Percentiles rank a stretch among this genome's conserved stretches.
Evolutionary conservation across 768 basidiomycete species (phyloP).

Genomic region (Serendipita indica): DNA sequence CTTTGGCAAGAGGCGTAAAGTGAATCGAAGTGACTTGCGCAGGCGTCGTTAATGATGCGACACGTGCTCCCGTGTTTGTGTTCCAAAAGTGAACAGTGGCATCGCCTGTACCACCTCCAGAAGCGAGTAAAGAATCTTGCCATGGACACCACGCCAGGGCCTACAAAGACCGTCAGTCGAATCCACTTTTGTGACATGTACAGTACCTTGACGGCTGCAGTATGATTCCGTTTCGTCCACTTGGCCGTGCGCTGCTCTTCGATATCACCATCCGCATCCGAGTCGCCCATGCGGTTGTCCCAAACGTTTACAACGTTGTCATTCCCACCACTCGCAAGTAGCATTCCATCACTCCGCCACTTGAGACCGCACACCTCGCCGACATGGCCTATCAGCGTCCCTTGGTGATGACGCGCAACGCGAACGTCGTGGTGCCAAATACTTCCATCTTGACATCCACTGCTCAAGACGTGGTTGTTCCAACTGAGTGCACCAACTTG

Average conservation of each 20-base stretch:
- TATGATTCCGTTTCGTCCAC: constrained; percentile 86
- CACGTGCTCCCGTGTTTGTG: constrained; percentile 76
- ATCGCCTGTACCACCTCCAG: constrained; percentile 91
- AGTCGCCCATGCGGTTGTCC: not conserved
- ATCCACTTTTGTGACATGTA: not conserved
- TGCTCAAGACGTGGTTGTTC: constrained; percentile 72
- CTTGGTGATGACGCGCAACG: constrained; percentile 71
- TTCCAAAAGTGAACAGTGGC: constrained; percentile 86
- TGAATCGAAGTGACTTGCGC: constrained; percentile 86
- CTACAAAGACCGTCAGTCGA: constrained; percentile 25
- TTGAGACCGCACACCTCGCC: constrained; percentile 88
- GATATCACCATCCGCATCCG: not conserved
- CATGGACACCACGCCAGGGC: constrained; percentile 96
- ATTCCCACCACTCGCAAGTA: constrained; percentile 89
- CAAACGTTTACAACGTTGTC: constrained; percentile 61
- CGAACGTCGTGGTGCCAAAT: constrained; percentile 97
- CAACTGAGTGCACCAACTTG: constrained; percentile 79
- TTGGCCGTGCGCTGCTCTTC: constrained; percentile 20
- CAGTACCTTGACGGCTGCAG: constrained; percentile 48
- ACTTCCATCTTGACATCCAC: constrained; percentile 84
- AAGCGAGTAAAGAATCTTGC: constrained; percentile 80
- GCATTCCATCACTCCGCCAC: constrained; percentile 77
- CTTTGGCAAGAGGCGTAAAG: constrained; percentile 78
- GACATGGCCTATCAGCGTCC: constrained; percentile 76
- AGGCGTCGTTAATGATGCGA: constrained; percentile 73